These are phyloP conservation scores for Ganoderma sinense DNA, from an alignment of 1,284 basidiomycete genomes.

Conservation along the genomic window DNA sequence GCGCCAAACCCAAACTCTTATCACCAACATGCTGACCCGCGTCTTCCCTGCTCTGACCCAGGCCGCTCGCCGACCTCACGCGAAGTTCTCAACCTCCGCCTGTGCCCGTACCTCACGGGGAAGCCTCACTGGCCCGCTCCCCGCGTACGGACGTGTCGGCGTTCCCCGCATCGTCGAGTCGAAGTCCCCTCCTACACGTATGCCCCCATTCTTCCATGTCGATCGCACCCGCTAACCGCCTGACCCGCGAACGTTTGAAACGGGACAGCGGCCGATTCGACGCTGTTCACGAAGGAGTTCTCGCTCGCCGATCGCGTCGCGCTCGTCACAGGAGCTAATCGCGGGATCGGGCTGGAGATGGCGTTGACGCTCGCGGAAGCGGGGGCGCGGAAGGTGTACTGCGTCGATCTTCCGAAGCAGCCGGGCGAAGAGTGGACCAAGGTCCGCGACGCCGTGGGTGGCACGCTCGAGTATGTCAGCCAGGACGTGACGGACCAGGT, in stretches of 20 bases:
- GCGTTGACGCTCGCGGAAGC: conserved; percentile 73
- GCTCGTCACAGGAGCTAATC: conserved; percentile 80
- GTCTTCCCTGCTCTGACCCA: background rate
- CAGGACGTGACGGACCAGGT: conserved; percentile 72
- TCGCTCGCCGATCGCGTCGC: conserved; percentile 76
- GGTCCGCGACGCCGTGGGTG: conserved; percentile 51
- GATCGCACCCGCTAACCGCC: no score
- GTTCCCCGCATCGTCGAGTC: background rate
- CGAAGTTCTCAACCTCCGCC: background rate
- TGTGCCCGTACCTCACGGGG: background rate
- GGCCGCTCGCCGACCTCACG: background rate
- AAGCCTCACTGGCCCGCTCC: background rate
- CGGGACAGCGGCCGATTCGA: conserved; percentile 8
- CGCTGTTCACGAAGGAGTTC: conserved; percentile 73
- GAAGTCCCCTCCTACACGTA: background rate
- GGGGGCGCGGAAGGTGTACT: conserved; percentile 79
- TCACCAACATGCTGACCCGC: background rate
- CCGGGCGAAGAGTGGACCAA: conserved; percentile 74
- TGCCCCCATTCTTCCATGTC: background rate
- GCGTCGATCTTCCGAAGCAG: conserved; percentile 71
- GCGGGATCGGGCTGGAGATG: conserved; percentile 86
- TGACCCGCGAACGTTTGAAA: no score
- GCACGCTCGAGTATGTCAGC: conserved; percentile 67
- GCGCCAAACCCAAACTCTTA: background rate
- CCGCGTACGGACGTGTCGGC: background rate